phyloP scores from a whole-genome alignment of 2,329 filamentous ascomycete species.

The Ustilaginoidea virens region DNA sequence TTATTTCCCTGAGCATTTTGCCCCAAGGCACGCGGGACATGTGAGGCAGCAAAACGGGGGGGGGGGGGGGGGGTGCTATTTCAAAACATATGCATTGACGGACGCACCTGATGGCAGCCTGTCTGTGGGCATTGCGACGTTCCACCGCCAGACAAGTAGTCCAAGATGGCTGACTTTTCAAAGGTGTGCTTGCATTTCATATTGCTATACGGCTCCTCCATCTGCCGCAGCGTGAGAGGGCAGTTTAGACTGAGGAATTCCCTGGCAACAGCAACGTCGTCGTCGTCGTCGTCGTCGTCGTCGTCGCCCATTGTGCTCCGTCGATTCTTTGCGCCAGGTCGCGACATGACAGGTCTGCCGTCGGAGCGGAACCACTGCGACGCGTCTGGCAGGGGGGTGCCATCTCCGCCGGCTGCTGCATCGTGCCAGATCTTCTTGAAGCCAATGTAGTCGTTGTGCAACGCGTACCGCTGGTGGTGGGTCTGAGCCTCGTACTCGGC shows the following conservation, averaged over 20 bases:
- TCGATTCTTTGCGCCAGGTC: constrained; percentile 5
- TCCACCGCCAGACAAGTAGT: constrained; percentile 29
- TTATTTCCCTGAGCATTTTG: too few species aligned
- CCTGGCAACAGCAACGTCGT: constrained; percentile 52
- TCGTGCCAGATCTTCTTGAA: constrained; percentile 45
- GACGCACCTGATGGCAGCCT: constrained; percentile 43
- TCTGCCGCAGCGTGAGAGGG: constrained; percentile 48
- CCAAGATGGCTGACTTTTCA: constrained; percentile 47
- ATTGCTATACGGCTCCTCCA: constrained; percentile 52
- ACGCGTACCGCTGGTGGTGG: constrained; percentile 32
- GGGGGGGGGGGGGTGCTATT: too few species aligned
- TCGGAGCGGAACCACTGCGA: constrained; percentile 36
- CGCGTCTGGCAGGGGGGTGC: constrained; percentile 35
- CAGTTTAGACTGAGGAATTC: constrained; percentile 53
- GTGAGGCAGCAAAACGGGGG: too few species aligned
- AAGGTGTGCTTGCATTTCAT: constrained; percentile 57
- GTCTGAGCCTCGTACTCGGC: constrained; percentile 26
- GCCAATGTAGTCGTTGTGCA: constrained; percentile 42
- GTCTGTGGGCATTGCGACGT: constrained; percentile 44
- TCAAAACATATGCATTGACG: too few species aligned
- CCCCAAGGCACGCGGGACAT: too few species aligned
- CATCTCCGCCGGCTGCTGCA: constrained; percentile 30
- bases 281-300: constrained; percentile 38
- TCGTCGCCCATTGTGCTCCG: constrained; percentile 6
- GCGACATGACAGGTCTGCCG: constrained; percentile 25